Evolutionary conservation across 129 eudicot genomes (phyloP), one percentile per base, ranked within the genome.

Genomic region (Artemisia argyi): DNA sequence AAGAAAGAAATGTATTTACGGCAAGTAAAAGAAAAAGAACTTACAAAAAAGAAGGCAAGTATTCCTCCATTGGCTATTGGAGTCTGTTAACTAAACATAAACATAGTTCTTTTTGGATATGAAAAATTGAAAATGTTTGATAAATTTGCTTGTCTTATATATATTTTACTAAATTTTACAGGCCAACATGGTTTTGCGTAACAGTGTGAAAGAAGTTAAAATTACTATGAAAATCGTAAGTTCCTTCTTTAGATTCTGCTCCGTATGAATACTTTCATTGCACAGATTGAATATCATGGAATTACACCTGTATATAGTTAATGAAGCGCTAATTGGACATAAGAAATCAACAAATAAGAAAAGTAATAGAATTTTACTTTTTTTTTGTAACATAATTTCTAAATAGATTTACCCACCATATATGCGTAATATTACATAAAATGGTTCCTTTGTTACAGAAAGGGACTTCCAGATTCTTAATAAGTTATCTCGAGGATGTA

Each of bases 21-120:
- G 71, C 81, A 81, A 54, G 15, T 72, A 11, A 80, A 75, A 82
- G 86, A 80, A 62, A 89, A 89, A 69, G 96, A 86, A 46, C 84
- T 81, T 65, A 50, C 83, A 47, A 91, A 89, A 79, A 88, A 88
- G 91, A 80, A 80, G 83, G 83, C 68, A 57, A 11, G 59, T 3
- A 11, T 54, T 60, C 30, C 52, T 61, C 61, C 61, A 10, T 13
- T 13, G 7, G 16, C 19, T 10, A 18, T 18, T 65, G 32, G 32
- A 28, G 32, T 15, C 20, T 24, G 1, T 8, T 3, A 52, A 10
- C 2, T 28, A 35, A 35, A 4, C 4, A 22, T 66, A 66, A 2
- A 24, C 28, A n/a, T n/a, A n/a, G n/a, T 69, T 69, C 62, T 52
- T 32, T 51, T 52, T 30, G 14, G n/a, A n/a, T 28, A 69, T 28